phyloP scores from a whole-genome alignment of 1,284 basidiomycete species.

The Quambalaria eucalypti region DNA sequence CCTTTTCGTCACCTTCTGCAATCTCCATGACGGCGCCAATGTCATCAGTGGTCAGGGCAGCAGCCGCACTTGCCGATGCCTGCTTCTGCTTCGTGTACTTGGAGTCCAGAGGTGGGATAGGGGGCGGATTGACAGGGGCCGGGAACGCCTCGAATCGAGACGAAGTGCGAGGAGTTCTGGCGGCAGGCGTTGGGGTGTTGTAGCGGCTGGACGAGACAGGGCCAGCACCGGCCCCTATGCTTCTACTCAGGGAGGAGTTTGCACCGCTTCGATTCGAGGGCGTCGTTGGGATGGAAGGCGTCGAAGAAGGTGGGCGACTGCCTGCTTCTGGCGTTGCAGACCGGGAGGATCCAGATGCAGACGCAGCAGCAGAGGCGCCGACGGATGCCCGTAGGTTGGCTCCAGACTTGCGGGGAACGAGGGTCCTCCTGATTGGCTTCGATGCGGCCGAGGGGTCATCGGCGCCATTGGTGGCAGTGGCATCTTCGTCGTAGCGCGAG shows the following conservation, averaged over 20 bases:
- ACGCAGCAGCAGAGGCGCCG: background rate
- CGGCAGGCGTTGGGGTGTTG: background rate
- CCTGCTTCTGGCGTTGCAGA: background rate
- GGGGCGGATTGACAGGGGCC: background rate
- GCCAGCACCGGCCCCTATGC: background rate
- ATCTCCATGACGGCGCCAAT: constrained; percentile 29
- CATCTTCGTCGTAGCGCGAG: background rate
- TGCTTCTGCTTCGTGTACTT: background rate
- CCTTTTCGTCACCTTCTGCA: background rate
- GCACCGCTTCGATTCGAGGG: background rate
- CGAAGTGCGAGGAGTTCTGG: background rate
- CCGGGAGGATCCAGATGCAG: background rate
- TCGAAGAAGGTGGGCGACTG: background rate
- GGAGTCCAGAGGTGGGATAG: background rate
- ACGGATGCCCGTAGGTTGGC: constrained; percentile 1
- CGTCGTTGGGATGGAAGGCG: background rate
- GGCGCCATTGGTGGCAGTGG: background rate
- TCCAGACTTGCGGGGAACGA: constrained; percentile 1
- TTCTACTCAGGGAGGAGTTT: background rate
- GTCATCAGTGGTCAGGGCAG: constrained; percentile 20
- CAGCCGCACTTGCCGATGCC: background rate
- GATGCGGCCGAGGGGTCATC: background rate
- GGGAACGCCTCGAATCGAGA: background rate
- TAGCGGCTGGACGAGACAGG: background rate
- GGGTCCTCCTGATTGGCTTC: background rate